Base-by-base conservation (phyloP, 2,329 filamentous ascomycete genomes). In the Talaromyces sp. region DNA sequence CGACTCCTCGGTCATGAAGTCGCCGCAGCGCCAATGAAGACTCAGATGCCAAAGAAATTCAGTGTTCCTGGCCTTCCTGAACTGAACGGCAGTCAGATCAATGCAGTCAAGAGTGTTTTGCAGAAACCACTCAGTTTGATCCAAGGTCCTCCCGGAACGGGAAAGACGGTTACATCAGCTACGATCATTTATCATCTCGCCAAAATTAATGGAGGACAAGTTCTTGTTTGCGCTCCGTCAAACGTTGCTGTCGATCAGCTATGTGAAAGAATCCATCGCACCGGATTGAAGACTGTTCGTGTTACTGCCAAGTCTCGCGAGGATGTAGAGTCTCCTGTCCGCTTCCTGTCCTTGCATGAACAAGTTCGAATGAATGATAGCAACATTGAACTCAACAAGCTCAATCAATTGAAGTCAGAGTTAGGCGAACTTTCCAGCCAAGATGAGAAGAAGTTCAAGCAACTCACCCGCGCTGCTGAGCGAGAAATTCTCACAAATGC, bases 231-330 rank as follows among this genome's bases (percentile, higher is more conserved):
- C 73, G 95, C 95, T 16, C 95, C 95, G 0, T 99, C 95, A 59
- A 99, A 99, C 83, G 95, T 99, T 68, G 95, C 95, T 9, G 95
- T 99, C 33, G 95, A 99, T 74, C 95, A 99, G 79, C 89, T 99
- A 35, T 99, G 95, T 75, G 95, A 99, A 80, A 92, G 96, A 56
- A 94, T 99, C 68, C 94, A 98, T 78, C 87, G 89, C 65, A 99
- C 95, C 39, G 93, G 93, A 2, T 85, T 99, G 69, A 99, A 99
- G 82, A 95, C 96, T 62, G 95, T 98, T 50, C 93, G 95, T 74
- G 88, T 99, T 66, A 99, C 95, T n/a, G 95, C 95, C 67, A 99
- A 99, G 80, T 99, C 95, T 60, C 90, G 95, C 67, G 95, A 99
- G 78, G 95, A 99, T 82, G 95, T 99, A 10, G 95, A 99, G 77